A percentile compares a stretch with the other conserved stretches of the same genome.
Conservation (phyloP, 1,284 basidiomycete species). For the Naganishia sp. region DNA sequence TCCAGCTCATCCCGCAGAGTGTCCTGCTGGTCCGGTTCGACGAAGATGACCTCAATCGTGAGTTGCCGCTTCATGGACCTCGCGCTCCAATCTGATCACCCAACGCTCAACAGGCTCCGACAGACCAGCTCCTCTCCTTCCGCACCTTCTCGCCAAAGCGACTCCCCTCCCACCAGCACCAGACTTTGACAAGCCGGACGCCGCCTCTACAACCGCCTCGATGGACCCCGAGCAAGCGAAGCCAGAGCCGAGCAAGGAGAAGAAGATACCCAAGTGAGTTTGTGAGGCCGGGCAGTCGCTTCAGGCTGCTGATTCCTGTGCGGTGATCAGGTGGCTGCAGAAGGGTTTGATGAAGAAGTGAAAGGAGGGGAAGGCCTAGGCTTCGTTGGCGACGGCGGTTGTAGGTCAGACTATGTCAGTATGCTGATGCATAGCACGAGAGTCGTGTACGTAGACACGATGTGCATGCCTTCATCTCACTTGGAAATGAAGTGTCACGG, state of each 20-base stretch:
- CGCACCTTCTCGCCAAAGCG: conserved; percentile 42
- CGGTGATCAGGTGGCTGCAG: conserved; percentile 45
- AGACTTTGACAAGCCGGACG: conserved; percentile 5
- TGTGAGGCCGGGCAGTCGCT: conserved; percentile 27
- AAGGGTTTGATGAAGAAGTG: conserved; percentile 50
- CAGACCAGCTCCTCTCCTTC: conserved; percentile 46
- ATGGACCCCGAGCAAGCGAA: not conserved
- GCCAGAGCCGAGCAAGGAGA: conserved; percentile 35
- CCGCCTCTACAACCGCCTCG: not conserved
- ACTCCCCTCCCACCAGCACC: conserved; percentile 46
- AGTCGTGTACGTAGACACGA: too few species aligned
- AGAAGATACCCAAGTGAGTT: conserved; percentile 50
- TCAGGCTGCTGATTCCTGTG: conserved; percentile 18
- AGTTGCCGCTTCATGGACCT: conserved; percentile 24
- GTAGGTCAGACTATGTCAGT: too few species aligned
- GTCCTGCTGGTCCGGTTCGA: conserved; percentile 49
- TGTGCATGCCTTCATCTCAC: too few species aligned
- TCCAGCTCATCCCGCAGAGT: conserved; percentile 53
- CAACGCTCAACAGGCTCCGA: conserved; percentile 38
- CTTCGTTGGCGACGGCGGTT: too few species aligned
- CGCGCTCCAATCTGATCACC: not conserved
- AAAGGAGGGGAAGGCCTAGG: not conserved
- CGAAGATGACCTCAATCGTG: conserved; percentile 51
- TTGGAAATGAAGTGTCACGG: too few species aligned
- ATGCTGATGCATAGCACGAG: too few species aligned